phyloP scores from a whole-genome alignment of 345 rosid species.

The Raphanus sativus region DNA sequence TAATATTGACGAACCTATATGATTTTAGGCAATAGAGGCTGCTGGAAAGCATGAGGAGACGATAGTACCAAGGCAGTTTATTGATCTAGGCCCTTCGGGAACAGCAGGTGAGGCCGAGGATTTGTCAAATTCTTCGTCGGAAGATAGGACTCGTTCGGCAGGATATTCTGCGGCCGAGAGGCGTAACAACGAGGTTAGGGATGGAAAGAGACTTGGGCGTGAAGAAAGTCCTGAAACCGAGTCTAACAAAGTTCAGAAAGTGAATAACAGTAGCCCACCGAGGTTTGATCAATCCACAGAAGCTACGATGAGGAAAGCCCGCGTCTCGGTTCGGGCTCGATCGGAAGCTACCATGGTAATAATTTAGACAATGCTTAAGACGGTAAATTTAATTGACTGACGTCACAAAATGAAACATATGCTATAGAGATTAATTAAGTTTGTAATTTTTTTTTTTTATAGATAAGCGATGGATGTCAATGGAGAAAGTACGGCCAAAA shows the following conservation, averaged over 20 bases:
- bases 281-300: slow-evolving; percentile 64
- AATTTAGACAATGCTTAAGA: not conserved
- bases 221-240: slow-evolving; percentile 76
- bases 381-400: not conserved
- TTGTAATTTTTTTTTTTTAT: not conserved
- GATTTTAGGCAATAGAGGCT: slow-evolving; percentile 46
- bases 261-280: slow-evolving; percentile 41
- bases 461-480: slow-evolving; percentile 51
- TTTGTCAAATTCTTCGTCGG: slow-evolving; percentile 64
- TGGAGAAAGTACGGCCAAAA: slow-evolving; percentile 79
- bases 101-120: slow-evolving; percentile 46
- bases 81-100: slow-evolving; percentile 55
- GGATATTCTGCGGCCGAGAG: slow-evolving; percentile 38
- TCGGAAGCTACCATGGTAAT: slow-evolving; percentile 97
- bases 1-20: not conserved
- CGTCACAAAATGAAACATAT: not conserved
- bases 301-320: slow-evolving; percentile 94
- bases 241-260: slow-evolving; percentile 51
- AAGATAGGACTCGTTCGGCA: slow-evolving; percentile 68
- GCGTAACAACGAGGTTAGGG: slow-evolving; percentile 36
- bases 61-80: slow-evolving; percentile 61
- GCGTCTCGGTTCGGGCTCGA: slow-evolving; percentile 97
- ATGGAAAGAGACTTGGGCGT: slow-evolving; percentile 51
- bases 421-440: not conserved
- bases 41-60: slow-evolving; percentile 45